Evolutionary conservation across 2,329 filamentous ascomycete genomes (phyloP).

Genomic region (Metarhizium rileyi): DNA sequence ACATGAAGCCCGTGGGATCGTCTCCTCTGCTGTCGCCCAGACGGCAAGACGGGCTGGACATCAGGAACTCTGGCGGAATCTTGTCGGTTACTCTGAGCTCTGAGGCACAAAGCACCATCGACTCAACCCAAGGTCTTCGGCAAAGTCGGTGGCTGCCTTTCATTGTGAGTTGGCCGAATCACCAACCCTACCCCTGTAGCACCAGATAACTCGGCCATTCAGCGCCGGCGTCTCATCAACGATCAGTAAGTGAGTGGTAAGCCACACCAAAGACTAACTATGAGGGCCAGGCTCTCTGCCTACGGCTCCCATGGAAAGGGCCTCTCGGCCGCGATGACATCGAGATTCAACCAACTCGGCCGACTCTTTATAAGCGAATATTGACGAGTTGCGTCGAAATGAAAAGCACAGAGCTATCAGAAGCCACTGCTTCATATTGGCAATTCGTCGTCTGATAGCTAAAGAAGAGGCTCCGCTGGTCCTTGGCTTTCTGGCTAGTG

Average conservation of each 20-base stretch:
- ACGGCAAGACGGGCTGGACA: neutral
- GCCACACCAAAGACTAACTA: neutral
- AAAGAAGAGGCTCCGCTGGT: neutral
- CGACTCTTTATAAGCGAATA: neutral
- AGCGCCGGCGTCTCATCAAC: neutral
- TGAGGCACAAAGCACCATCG: neutral
- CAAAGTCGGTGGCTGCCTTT: slow-evolving; percentile 2
- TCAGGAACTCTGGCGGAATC: neutral
- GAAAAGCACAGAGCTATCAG: neutral
- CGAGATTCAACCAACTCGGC: neutral
- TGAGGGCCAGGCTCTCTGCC: neutral
- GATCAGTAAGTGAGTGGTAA: neutral
- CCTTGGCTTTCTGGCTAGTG: neutral
- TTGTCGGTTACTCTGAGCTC: neutral
- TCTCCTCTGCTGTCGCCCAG: neutral
- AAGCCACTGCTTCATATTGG: neutral
- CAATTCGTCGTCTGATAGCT: neutral
- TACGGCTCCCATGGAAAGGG: neutral
- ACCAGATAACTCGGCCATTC: neutral
- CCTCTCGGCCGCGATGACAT: neutral
- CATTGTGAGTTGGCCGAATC: neutral
- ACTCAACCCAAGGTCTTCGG: neutral
- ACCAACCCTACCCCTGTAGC: neutral
- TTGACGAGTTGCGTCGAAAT: neutral
- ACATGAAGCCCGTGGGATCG: too few species aligned